Conservation (phyloP, 208 protist species). For the Polymyxa betae region DNA sequence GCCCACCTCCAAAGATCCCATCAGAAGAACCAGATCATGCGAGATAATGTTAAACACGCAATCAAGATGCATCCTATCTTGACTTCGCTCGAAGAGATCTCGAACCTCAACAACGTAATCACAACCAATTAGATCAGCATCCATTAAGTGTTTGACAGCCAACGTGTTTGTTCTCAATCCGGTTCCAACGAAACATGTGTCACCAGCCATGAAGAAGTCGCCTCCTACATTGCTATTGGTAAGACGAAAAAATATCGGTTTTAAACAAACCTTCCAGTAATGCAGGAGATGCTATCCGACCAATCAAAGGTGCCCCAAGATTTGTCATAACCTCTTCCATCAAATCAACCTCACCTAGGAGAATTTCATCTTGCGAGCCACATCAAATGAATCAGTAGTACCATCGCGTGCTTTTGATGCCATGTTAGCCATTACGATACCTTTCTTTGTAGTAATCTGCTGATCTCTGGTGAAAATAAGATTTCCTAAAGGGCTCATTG, state of each 20-base stretch:
- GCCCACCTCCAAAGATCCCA: neutral
- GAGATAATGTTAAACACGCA: conserved; percentile 30
- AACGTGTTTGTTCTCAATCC: conserved; percentile 14
- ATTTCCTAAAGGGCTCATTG: conserved; percentile 38
- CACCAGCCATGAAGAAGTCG: conserved; percentile 48
- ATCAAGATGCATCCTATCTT: conserved; percentile 44
- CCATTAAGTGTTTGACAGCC: conserved; percentile 18
- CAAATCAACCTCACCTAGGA: conserved; percentile 4
- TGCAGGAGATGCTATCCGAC: conserved; percentile 7
- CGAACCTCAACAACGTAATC: conserved; percentile 49
- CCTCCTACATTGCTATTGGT: neutral
- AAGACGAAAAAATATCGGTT: neutral
- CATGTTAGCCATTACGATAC: conserved; percentile 48
- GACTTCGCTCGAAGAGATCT: conserved; percentile 28
- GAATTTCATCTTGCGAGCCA: neutral
- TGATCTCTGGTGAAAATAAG: conserved; percentile 39
- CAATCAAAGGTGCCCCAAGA: conserved; percentile 17
- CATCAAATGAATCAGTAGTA: neutral
- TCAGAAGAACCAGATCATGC: conserved; percentile 18
- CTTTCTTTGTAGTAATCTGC: conserved; percentile 44
- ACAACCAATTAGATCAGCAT: conserved; percentile 6
- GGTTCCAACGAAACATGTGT: conserved; percentile 49
- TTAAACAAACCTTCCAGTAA: conserved; percentile 20
- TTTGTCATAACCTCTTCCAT: conserved; percentile 18
- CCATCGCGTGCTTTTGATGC: neutral